These are phyloP conservation scores for Kondoa malvinella DNA, from an alignment of 768 basidiomycete species.

Conservation along the genomic window DNA sequence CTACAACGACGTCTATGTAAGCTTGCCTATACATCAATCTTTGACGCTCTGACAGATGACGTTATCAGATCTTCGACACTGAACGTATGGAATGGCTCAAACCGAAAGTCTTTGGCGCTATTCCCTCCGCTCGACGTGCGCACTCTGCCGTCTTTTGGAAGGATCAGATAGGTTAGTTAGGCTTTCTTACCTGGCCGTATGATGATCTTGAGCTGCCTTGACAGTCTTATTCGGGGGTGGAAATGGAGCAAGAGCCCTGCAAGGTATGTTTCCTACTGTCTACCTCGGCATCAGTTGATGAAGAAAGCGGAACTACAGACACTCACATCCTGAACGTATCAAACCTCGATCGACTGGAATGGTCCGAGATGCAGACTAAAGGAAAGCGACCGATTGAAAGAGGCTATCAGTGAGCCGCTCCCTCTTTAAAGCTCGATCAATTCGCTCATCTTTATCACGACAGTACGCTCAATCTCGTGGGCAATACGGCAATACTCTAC, in stretches of 20 bases:
- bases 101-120: conserved; percentile 6
- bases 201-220: neutral
- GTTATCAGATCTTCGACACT: conserved; percentile 10
- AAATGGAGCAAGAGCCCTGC: conserved; percentile 14
- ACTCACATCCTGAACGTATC: conserved; percentile 7
- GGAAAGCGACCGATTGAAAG: conserved; percentile 37
- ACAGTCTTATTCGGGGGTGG: conserved; percentile 17
- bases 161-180: neutral
- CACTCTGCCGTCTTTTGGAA: conserved; percentile 16
- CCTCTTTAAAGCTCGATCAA: too few relatives aligned
- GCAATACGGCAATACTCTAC: conserved; percentile 66
- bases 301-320: conserved; percentile 3
- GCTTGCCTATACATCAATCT: too few relatives aligned
- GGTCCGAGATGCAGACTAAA: neutral
- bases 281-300: conserved; percentile 6
- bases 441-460: too few relatives aligned
- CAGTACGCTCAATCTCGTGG: conserved; percentile 49
- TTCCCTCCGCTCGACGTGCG: conserved; percentile 16
- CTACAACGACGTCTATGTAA: too few relatives aligned
- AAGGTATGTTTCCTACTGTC: conserved; percentile 3
- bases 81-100: conserved; percentile 9
- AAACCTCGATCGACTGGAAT: conserved; percentile 11
- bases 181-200: neutral
- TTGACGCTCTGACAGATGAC: too few relatives aligned
- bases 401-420: too few relatives aligned